Evolutionary conservation across 306 rosid species (phyloP).

Genomic region (Trifolium pratense): DNA sequence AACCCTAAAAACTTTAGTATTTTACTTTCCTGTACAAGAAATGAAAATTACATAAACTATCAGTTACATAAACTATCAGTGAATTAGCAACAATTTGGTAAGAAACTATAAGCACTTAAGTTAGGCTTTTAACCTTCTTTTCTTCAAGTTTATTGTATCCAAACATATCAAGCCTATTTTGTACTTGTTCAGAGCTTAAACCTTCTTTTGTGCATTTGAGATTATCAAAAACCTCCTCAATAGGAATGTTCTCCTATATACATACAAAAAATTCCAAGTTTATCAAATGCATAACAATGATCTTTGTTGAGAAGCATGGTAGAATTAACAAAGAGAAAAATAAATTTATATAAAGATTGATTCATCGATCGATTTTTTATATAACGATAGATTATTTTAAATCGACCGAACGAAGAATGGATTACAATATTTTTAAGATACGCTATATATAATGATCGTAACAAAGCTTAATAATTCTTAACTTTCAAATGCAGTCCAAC

Average conservation of each 20-base stretch:
- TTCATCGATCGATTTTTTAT: too few relatives aligned
- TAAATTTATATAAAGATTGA: too few relatives aligned
- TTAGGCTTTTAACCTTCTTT: constrained; percentile 57
- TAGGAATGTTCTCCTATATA: constrained; percentile 67
- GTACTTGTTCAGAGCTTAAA: constrained; percentile 59
- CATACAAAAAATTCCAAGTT: constrained; percentile 45
- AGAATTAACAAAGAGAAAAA: too few relatives aligned
- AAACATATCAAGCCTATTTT: constrained; percentile 60
- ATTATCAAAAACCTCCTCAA: constrained; percentile 71
- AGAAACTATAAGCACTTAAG: constrained; percentile 23
- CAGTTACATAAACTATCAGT: neutral
- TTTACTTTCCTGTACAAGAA: constrained; percentile 62
- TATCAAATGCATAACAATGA: neutral
- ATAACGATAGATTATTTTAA: too few relatives aligned
- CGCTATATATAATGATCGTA: too few relatives aligned
- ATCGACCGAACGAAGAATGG: too few relatives aligned
- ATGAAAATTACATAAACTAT: neutral
- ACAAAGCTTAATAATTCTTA: too few relatives aligned
- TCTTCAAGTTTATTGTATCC: constrained; percentile 81
- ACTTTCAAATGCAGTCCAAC: too few relatives aligned
- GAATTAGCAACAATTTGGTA: constrained; percentile 11
- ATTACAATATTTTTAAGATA: too few relatives aligned
- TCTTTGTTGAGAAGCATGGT: too few relatives aligned
- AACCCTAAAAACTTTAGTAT: constrained; percentile 72
- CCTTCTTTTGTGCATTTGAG: constrained; percentile 67